Percentiles rank a stretch among this genome's conserved stretches.
phyloP scores from a whole-genome alignment of 2,329 filamentous ascomycete genomes.

The Calonectria ilicicola region DNA sequence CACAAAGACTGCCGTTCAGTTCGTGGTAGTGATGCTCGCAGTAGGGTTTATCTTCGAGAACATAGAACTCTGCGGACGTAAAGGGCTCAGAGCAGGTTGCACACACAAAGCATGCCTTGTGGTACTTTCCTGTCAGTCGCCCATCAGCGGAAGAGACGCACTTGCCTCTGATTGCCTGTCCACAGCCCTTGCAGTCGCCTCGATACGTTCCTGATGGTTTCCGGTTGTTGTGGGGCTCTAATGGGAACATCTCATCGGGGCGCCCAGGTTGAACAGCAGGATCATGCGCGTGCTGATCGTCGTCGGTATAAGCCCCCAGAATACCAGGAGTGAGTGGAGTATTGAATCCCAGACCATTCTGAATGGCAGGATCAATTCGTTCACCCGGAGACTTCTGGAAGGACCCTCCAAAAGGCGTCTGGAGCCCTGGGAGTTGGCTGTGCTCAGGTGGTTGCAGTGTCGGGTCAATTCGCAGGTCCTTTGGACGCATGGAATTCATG shows the following conservation, averaged over 20 bases:
- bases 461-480: slow-evolving; percentile 50
- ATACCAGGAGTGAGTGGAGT: slow-evolving; percentile 21
- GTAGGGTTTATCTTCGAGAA: slow-evolving; percentile 87
- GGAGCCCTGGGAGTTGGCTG: slow-evolving; percentile 21
- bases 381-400: slow-evolving; percentile 40
- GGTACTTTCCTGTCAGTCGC: slow-evolving; percentile 90
- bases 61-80: slow-evolving; percentile 90
- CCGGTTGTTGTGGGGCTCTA: slow-evolving; percentile 39
- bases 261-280: slow-evolving; percentile 24
- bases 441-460: slow-evolving; percentile 42
- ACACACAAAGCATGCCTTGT: slow-evolving; percentile 96
- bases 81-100: slow-evolving; percentile 85
- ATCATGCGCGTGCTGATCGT: slow-evolving; percentile 30
- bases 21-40: slow-evolving; percentile 94
- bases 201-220: slow-evolving; percentile 63
- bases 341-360: slow-evolving; percentile 33
- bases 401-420: slow-evolving; percentile 41
- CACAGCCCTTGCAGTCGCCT: slow-evolving; percentile 87
- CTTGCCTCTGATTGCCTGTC: slow-evolving; percentile 83
- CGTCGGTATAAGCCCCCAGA: slow-evolving; percentile 34
- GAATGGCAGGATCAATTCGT: slow-evolving; percentile 37
- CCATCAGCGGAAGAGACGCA: slow-evolving; percentile 95
- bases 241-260: slow-evolving; percentile 14
- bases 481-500: slow-evolving; percentile 51
- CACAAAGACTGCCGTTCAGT: slow-evolving; percentile 88